These are phyloP conservation scores for Dendrobium nobile DNA, from an alignment of 106 monocot species.

Conservation along the genomic window DNA sequence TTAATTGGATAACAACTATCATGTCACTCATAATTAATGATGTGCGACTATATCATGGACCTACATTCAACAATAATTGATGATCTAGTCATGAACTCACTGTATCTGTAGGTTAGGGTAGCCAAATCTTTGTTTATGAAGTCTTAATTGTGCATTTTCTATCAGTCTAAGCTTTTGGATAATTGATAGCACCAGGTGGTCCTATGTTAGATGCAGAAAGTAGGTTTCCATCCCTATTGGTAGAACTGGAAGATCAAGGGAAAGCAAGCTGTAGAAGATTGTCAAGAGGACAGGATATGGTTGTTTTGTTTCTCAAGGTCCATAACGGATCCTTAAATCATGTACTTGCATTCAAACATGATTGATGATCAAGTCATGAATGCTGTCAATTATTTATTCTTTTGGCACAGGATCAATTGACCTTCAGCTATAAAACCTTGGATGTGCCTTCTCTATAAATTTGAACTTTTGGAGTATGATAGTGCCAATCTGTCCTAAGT, in stretches of 20 bases:
- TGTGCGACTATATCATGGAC: no score
- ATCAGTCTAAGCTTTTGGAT: background rate
- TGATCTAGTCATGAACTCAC: no score
- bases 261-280: no score
- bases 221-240: background rate
- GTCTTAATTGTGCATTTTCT: no score
- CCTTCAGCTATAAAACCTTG: background rate
- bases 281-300: no score
- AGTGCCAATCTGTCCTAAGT: background rate
- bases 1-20: no score
- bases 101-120: no score
- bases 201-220: background rate
- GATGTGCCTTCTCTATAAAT: background rate
- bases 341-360: background rate
- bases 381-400: background rate
- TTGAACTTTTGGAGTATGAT: background rate
- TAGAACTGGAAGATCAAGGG: background rate
- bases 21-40: no score
- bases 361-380: background rate
- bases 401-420: no score
- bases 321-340: background rate
- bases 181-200: background rate
- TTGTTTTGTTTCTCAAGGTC: background rate
- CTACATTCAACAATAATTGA: no score
- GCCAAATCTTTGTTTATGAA: no score